phyloP scores from a whole-genome alignment of 768 basidiomycete species.

The Pleurotus tuoliensis region DNA sequence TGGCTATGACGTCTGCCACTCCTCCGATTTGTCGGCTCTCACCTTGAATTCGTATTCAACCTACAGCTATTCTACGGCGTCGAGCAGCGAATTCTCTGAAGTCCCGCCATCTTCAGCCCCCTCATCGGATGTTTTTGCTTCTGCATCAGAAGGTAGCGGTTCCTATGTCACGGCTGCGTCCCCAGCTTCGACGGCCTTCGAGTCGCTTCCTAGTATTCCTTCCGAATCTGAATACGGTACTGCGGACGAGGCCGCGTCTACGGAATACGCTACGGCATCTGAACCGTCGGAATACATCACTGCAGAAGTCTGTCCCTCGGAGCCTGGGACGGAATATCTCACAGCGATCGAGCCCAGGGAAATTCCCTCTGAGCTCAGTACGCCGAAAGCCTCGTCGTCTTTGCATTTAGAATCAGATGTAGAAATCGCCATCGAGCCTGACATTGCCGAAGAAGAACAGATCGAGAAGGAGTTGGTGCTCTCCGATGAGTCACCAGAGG shows the following conservation, averaged over 20 bases:
- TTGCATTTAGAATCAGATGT: no score
- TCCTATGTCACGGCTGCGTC: constrained; percentile 43
- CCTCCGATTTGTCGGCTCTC: constrained; percentile 45
- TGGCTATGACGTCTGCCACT: constrained; percentile 50
- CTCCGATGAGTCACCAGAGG: constrained; percentile 5
- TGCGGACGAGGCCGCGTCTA: constrained; percentile 9
- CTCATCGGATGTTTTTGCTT: constrained; percentile 35
- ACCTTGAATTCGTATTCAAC: constrained; percentile 21
- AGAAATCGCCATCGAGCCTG: constrained; percentile 21
- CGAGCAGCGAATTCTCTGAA: constrained; percentile 10
- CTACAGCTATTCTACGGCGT: constrained; percentile 14
- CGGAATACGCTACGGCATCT: constrained; percentile 45
- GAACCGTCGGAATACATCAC: constrained; percentile 40
- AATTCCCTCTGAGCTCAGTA: constrained; percentile 39
- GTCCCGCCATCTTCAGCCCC: constrained; percentile 26
- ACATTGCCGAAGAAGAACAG: constrained; percentile 8
- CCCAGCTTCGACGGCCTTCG: constrained; percentile 44
- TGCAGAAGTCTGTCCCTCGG: constrained; percentile 38
- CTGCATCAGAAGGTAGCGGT: constrained; percentile 47
- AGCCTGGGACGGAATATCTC: constrained; percentile 18
- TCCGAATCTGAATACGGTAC: constrained; percentile 42
- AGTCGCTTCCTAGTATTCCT: constrained; percentile 58
- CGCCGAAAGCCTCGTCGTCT: constrained; percentile 36
- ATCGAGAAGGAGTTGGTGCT: background rate
- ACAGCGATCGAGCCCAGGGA: constrained; percentile 25